A percentile compares a stretch with the other conserved stretches of the same genome.
phyloP scores from a whole-genome alignment of 2,329 filamentous ascomycete species.

The Penicillium aurantiogriseum region DNA sequence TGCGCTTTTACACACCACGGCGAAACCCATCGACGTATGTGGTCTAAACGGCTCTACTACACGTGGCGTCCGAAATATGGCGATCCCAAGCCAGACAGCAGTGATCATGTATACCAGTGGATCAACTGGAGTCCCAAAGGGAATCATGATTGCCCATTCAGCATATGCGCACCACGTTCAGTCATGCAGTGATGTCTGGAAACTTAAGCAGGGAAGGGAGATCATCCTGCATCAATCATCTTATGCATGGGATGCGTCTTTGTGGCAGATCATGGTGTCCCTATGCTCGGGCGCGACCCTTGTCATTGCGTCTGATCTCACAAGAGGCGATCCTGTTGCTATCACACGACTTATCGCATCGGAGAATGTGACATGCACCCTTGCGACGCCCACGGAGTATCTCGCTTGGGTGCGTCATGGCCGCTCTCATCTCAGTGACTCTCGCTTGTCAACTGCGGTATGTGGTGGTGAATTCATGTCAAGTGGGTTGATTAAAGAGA shows the following conservation, averaged over 20 bases:
- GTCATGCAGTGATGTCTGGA: conserved; percentile 7
- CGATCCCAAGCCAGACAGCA: conserved; percentile 6
- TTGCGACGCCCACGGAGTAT: conserved; percentile 24
- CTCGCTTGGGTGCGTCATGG: conserved; percentile 17
- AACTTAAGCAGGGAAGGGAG: conserved; percentile 11
- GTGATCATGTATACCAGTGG: conserved; percentile 24
- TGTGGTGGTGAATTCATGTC: conserved; percentile 25
- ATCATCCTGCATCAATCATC: conserved; percentile 26
- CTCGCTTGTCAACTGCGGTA: conserved; percentile 13
- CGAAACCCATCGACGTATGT: conserved; percentile 5
- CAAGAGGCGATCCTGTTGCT: conserved; percentile 19
- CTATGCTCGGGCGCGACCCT: conserved; percentile 21
- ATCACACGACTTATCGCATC: conserved; percentile 17
- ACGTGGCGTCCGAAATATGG: not conserved
- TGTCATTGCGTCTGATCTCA: conserved; percentile 11
- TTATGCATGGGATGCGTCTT: conserved; percentile 24
- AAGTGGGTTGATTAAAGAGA: conserved; percentile 6
- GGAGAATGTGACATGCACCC: conserved; percentile 18
- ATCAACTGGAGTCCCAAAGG: conserved; percentile 22
- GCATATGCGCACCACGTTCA: conserved; percentile 16
- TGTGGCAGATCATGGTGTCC: conserved; percentile 21
- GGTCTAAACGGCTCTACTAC: not conserved
- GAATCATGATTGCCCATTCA: conserved; percentile 14
- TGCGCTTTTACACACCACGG: conserved; percentile 1
- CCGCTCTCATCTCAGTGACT: conserved; percentile 1